Evolutionary conservation across 2,329 filamentous ascomycete species (phyloP).

Genomic region (Aureobasidium sp.): DNA sequence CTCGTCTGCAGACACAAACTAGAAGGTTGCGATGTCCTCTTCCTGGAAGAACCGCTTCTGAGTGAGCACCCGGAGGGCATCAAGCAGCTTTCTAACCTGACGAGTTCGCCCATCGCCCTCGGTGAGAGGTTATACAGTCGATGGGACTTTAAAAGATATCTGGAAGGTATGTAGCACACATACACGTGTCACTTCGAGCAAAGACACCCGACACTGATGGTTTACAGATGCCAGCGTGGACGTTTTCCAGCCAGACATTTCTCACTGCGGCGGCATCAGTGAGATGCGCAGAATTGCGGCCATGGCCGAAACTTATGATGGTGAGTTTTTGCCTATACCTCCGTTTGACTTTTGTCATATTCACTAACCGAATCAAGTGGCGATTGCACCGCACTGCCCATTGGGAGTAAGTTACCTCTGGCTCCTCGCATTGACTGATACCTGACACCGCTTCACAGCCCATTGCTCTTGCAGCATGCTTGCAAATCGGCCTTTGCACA

Average conservation of each 20-base stretch:
- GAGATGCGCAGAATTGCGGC: constrained; percentile 61
- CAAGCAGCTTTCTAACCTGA: constrained; percentile 50
- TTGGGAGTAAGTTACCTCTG: constrained; percentile 38
- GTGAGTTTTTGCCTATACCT: neutral
- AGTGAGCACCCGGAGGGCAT: constrained; percentile 62
- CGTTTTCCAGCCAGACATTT: constrained; percentile 64
- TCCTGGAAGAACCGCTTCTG: constrained; percentile 66
- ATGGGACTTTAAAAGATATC: constrained; percentile 66
- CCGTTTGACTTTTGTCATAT: neutral
- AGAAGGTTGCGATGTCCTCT: constrained; percentile 59
- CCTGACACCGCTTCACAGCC: constrained; percentile 32
- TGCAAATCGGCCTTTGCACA: constrained; percentile 56
- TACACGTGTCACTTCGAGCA: neutral
- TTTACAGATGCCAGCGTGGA: constrained; percentile 53
- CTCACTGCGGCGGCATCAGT: constrained; percentile 64
- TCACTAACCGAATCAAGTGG: constrained; percentile 23
- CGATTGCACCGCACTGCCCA: constrained; percentile 65
- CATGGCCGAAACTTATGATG: constrained; percentile 42
- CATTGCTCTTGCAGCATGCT: constrained; percentile 61
- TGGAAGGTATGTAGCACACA: constrained; percentile 40
- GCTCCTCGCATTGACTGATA: neutral
- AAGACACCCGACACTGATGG: neutral
- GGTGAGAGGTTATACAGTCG: constrained; percentile 64
- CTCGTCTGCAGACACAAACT: constrained; percentile 30
- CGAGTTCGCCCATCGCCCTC: constrained; percentile 59